A percentile compares a stretch with the other conserved stretches of the same genome.
Conservation (phyloP, 2,329 filamentous ascomycete species). For the Arthrobotrys musiformis region DNA sequence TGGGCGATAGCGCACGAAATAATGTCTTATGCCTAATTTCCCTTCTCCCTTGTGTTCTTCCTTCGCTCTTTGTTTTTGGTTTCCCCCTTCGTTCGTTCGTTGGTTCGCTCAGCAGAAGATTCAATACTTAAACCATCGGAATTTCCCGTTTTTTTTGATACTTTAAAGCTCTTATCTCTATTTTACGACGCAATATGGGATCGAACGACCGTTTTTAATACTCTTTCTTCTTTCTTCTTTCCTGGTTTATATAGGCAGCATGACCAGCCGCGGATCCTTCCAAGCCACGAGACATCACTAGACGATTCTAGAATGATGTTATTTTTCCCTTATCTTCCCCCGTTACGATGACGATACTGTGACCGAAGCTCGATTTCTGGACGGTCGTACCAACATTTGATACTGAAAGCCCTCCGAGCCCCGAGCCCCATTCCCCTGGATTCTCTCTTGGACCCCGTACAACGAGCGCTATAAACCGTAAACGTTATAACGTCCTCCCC, state of each 20-base stretch:
- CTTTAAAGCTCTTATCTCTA: constrained; percentile 40
- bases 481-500: neutral
- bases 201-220: constrained; percentile 41
- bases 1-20: neutral
- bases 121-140: constrained; percentile 42
- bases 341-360: neutral
- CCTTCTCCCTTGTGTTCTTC: neutral
- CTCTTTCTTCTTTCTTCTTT: constrained; percentile 33
- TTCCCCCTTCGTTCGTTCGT: neutral
- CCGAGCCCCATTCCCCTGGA: neutral
- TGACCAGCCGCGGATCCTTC: constrained; percentile 52
- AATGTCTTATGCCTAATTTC: constrained; percentile 43
- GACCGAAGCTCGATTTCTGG: constrained; percentile 7
- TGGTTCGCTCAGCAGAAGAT: constrained; percentile 12
- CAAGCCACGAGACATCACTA: constrained; percentile 32
- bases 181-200: constrained; percentile 47
- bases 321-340: neutral
- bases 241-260: constrained; percentile 45
- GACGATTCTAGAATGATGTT: neutral
- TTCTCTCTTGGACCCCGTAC: neutral
- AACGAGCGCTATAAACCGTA: neutral
- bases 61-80: neutral
- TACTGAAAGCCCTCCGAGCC: neutral
- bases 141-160: constrained; percentile 21
- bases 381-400: neutral